A percentile compares a stretch with the other conserved stretches of the same genome.
phyloP scores from a whole-genome alignment of 2,329 filamentous ascomycete genomes.

The Monilinia fructicola region DNA sequence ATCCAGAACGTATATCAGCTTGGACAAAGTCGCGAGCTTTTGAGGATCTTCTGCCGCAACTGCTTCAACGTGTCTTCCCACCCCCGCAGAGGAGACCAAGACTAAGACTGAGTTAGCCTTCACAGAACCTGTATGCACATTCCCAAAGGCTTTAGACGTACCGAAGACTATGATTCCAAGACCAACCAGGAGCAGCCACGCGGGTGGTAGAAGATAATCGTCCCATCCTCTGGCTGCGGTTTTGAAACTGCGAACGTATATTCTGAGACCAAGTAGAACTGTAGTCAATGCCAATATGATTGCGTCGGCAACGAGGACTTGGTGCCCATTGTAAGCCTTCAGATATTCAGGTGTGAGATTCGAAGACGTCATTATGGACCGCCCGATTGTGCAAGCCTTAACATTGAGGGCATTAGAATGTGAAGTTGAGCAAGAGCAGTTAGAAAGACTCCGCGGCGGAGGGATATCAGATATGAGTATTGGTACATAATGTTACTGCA shows the following conservation, averaged over 20 bases:
- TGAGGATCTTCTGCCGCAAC: not conserved
- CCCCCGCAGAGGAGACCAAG: not conserved
- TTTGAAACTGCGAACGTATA: not conserved
- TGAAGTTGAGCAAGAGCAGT: no score
- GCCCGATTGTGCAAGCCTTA: not conserved
- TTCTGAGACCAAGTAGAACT: not conserved
- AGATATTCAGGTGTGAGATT: not conserved
- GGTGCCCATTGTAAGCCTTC: not conserved
- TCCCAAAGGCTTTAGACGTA: not conserved
- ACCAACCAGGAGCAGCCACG: conserved; percentile 8
- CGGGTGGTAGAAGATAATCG: conserved; percentile 10
- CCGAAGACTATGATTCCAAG: not conserved
- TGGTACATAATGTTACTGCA: not conserved
- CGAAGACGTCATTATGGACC: not conserved
- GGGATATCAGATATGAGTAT: not conserved
- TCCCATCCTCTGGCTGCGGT: conserved; percentile 1
- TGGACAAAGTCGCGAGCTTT: not conserved
- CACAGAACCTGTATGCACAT: not conserved
- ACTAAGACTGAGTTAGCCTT: not conserved
- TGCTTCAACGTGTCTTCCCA: conserved; percentile 4
- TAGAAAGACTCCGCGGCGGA: no score
- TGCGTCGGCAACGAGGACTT: not conserved
- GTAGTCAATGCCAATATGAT: not conserved
- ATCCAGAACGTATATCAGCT: not conserved
- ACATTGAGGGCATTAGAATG: no score